A percentile compares a stretch with the other conserved stretches of the same genome.
These are phyloP conservation scores for Taiozyma onychis DNA, from an alignment of 1,139 yeast genomes.

Conservation along the genomic window DNA sequence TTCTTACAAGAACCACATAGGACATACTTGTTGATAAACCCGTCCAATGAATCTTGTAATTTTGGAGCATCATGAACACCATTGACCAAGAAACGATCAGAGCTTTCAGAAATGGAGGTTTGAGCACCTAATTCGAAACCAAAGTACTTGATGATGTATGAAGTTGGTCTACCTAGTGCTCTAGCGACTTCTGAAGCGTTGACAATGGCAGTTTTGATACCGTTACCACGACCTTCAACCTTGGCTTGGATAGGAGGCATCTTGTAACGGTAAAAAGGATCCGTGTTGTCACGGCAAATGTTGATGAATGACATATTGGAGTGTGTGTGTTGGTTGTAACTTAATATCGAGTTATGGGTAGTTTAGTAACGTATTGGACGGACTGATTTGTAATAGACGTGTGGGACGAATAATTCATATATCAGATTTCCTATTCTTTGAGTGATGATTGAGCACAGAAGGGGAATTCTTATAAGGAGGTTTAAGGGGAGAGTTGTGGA, in stretches of 20 bases:
- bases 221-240: slow-evolving; percentile 99
- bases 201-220: slow-evolving; percentile 92
- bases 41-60: slow-evolving; percentile 91
- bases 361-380: not conserved
- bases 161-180: slow-evolving; percentile 88
- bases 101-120: slow-evolving; percentile 71
- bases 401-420: not conserved
- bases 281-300: slow-evolving; percentile 95
- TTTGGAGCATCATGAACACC: slow-evolving; percentile 92
- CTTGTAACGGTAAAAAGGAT: slow-evolving; percentile 98
- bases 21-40: slow-evolving; percentile 88
- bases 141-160: slow-evolving; percentile 87
- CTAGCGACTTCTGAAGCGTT: slow-evolving; percentile 92
- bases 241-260: slow-evolving; percentile 98
- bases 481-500: no score
- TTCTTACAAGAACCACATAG: slow-evolving; percentile 93
- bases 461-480: no score
- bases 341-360: not conserved
- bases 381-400: not conserved
- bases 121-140: slow-evolving; percentile 98
- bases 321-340: not conserved
- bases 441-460: not conserved
- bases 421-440: not conserved
- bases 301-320: slow-evolving; percentile 73
- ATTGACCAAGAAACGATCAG: slow-evolving; percentile 86